phyloP scores from a whole-genome alignment of 164 flowering plant species.

The Malania oleifera region DNA sequence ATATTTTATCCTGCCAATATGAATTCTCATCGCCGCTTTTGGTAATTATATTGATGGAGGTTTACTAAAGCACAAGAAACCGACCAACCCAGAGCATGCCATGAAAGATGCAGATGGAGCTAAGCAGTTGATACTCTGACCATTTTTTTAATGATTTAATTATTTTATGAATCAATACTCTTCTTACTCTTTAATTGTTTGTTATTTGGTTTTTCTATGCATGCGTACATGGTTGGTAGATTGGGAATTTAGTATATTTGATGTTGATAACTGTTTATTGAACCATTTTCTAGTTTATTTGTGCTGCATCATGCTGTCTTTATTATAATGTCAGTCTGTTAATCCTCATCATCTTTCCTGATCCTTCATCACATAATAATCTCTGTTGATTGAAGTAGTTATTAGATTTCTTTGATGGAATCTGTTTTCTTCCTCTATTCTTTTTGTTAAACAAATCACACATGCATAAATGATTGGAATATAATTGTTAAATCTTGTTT shows the following conservation, averaged over 20 bases:
- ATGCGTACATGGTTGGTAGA: not conserved
- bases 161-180: not conserved
- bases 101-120: not conserved
- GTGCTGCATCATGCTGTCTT: not conserved
- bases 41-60: not conserved
- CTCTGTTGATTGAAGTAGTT: too few relatives aligned
- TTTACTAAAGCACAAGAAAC: not conserved
- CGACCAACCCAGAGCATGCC: not conserved
- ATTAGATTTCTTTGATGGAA: too few relatives aligned
- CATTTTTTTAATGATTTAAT: not conserved
- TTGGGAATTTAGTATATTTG: too few relatives aligned
- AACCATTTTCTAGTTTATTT: too few relatives aligned
- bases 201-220: not conserved
- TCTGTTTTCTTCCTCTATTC: too few relatives aligned
- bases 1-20: not conserved
- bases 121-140: constrained; percentile 3
- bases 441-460: too few relatives aligned
- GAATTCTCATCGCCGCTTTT: not conserved
- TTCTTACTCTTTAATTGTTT: not conserved
- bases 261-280: too few relatives aligned
- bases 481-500: too few relatives aligned
- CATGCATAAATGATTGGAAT: too few relatives aligned
- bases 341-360: too few relatives aligned
- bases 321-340: not conserved
- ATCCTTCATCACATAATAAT: too few relatives aligned